A percentile compares a stretch with the other conserved stretches of the same genome.
phyloP scores from a whole-genome alignment of 306 rosid genomes.

The Lupinus albus region DNA sequence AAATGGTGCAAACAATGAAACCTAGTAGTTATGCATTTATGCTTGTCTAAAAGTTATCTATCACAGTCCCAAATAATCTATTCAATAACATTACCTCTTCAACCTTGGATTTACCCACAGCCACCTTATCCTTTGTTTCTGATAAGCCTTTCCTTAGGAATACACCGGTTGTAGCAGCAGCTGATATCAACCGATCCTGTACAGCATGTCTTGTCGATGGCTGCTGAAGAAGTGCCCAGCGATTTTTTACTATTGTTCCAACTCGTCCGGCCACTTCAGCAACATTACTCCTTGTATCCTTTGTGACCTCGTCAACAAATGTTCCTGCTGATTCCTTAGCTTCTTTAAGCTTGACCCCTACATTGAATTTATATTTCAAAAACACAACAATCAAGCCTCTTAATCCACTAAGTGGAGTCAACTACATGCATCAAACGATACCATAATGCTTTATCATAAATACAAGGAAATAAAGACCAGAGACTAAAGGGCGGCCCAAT shows the following conservation, averaged over 20 bases:
- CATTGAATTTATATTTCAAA: slow-evolving; percentile 37
- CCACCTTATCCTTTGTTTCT: slow-evolving; percentile 88
- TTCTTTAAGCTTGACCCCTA: slow-evolving; percentile 85
- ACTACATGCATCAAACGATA: too few species aligned
- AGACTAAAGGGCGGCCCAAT: neutral
- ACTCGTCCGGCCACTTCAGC: slow-evolving; percentile 77
- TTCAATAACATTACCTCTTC: slow-evolving; percentile 70
- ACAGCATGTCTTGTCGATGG: slow-evolving; percentile 90
- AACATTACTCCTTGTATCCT: slow-evolving; percentile 86
- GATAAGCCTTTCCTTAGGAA: slow-evolving; percentile 73
- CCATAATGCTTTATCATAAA: too few species aligned
- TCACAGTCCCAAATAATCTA: slow-evolving; percentile 18
- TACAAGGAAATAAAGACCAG: too few species aligned
- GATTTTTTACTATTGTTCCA: slow-evolving; percentile 74
- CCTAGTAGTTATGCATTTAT: slow-evolving; percentile 16
- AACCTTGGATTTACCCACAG: slow-evolving; percentile 82
- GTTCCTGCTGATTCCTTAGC: slow-evolving; percentile 90
- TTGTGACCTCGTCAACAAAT: slow-evolving; percentile 85
- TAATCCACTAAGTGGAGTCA: too few species aligned
- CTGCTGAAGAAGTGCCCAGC: slow-evolving; percentile 85
- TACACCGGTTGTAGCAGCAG: slow-evolving; percentile 85
- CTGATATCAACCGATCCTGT: slow-evolving; percentile 85
- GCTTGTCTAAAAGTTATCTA: slow-evolving; percentile 5
- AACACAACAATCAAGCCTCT: neutral
- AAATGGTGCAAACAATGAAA: slow-evolving; percentile 8